A percentile compares a stretch with the other conserved stretches of the same genome.
phyloP scores from a whole-genome alignment of 2,329 filamentous ascomycete species.

The Aspergillus awamori region DNA sequence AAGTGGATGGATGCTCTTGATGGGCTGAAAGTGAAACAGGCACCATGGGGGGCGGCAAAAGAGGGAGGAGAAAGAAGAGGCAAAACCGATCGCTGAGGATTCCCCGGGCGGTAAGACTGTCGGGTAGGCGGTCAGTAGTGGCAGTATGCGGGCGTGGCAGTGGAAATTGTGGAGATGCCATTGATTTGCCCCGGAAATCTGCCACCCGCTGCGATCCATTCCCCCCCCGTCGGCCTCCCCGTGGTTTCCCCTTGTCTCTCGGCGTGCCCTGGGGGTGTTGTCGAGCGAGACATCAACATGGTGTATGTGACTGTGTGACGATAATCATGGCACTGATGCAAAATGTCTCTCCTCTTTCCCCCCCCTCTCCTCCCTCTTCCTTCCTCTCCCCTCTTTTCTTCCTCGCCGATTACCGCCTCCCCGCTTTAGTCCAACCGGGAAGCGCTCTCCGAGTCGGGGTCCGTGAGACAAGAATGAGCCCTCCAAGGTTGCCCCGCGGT shows the following conservation, averaged over 20 bases:
- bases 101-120: neutral
- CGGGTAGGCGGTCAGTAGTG: conserved; percentile 12
- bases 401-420: conserved; percentile 6
- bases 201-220: neutral
- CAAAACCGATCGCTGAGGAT: neutral
- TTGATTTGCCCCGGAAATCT: conserved; percentile 1
- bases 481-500: conserved; percentile 14
- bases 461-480: conserved; percentile 13
- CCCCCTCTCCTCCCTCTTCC: neutral
- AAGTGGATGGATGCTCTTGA: conserved; percentile 1
- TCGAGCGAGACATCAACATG: neutral
- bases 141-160: conserved; percentile 11
- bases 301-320: neutral
- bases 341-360: neutral
- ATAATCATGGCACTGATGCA: neutral
- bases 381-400: neutral
- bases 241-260: neutral
- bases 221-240: neutral
- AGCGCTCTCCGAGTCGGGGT: conserved; percentile 15
- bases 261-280: neutral
- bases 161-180: neutral
- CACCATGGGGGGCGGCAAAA: conserved; percentile 5
- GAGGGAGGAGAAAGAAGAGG: neutral
- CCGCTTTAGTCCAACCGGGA: conserved; percentile 13
- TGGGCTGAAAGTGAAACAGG: conserved; percentile 5